phyloP scores from a whole-genome alignment of 108 stramenopile species.

The Schizochytrium sp. region DNA sequence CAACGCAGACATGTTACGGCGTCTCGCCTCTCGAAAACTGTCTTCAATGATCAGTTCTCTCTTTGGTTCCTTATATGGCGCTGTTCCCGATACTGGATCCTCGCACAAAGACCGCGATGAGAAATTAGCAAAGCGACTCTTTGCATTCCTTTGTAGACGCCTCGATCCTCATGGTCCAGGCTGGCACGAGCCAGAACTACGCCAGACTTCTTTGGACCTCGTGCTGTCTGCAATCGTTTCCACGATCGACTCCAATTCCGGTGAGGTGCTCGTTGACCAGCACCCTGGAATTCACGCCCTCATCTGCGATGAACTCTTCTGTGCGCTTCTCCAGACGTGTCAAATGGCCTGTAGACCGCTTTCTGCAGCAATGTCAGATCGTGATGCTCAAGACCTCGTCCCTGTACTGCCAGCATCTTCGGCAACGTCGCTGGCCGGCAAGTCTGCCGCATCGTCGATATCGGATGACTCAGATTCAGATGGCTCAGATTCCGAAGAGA shows the following conservation, averaged over 20 bases:
- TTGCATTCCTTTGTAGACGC: conserved; percentile 15
- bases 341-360: background rate
- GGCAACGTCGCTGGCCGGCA: background rate
- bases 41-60: background rate
- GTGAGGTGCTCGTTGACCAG: conserved; percentile 1
- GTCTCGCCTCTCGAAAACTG: conserved; percentile 38
- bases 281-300: conserved; percentile 46
- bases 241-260: conserved; percentile 2
- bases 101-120: conserved; percentile 8
- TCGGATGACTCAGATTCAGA: background rate
- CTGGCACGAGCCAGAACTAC: background rate
- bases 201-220: conserved; percentile 32
- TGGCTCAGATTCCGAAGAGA: background rate
- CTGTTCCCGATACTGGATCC: background rate
- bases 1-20: conserved; percentile 44
- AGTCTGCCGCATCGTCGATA: background rate
- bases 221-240: conserved; percentile 16
- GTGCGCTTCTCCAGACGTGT: conserved; percentile 52
- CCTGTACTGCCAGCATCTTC: conserved; percentile 17
- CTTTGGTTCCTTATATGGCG: conserved; percentile 28
- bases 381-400: conserved; percentile 15
- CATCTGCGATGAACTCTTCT: conserved; percentile 42
- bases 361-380: background rate
- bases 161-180: background rate
- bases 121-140: background rate